Conservation (phyloP, 2,329 filamentous ascomycete species). For the Cytospora paraplurivora region DNA sequence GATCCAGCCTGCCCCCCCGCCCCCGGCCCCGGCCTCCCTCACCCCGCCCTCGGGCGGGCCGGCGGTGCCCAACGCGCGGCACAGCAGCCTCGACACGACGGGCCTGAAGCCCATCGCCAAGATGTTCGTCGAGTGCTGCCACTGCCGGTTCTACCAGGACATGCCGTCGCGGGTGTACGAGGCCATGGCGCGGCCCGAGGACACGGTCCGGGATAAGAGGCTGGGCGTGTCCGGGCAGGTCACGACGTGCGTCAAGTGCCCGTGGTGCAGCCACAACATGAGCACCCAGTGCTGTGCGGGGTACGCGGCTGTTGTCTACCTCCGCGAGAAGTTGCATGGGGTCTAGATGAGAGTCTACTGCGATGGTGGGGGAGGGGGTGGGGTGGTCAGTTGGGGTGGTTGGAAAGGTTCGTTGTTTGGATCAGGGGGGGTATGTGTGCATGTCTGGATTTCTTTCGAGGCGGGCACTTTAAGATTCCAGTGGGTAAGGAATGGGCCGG, state of each 20-base stretch:
- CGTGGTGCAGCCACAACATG: slow-evolving; percentile 74
- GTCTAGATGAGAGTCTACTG: not conserved
- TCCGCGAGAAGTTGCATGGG: slow-evolving; percentile 63
- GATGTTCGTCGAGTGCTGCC: slow-evolving; percentile 67
- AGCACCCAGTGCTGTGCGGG: slow-evolving; percentile 68
- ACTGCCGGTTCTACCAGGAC: slow-evolving; percentile 65
- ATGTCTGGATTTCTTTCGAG: not conserved
- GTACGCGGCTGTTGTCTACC: slow-evolving; percentile 66
- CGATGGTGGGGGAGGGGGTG: not conserved
- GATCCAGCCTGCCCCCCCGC: slow-evolving; percentile 15
- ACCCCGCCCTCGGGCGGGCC: slow-evolving; percentile 12
- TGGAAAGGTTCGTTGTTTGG: not conserved
- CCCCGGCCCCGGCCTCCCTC: not conserved
- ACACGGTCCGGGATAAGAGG: slow-evolving; percentile 53
- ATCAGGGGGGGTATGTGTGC: not conserved
- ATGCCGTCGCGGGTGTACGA: slow-evolving; percentile 66
- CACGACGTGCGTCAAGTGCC: slow-evolving; percentile 66
- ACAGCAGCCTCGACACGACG: slow-evolving; percentile 27
- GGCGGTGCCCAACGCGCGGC: slow-evolving; percentile 7
- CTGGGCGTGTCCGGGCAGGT: slow-evolving; percentile 58
- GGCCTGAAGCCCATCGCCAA: slow-evolving; percentile 54
- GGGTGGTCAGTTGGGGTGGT: too few relatives aligned
- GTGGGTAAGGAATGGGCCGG: not conserved
- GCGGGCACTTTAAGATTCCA: not conserved
- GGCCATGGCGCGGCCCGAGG: slow-evolving; percentile 63